Conservation (phyloP, 169 alveolate genomes). For the Plasmodium falciparum region DNA sequence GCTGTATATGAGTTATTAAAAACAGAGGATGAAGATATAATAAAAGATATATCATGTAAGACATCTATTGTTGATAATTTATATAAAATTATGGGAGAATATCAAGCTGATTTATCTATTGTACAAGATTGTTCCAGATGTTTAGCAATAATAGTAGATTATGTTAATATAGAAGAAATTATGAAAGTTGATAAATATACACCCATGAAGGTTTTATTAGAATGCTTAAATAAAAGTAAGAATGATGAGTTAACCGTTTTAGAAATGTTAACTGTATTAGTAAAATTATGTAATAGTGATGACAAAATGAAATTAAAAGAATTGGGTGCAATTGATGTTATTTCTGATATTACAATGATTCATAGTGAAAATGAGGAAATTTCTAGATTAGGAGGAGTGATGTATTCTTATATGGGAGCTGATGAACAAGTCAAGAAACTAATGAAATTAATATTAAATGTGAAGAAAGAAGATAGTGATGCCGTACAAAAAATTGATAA, state of each 20-base stretch:
- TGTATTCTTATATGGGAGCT: slow-evolving; percentile 92
- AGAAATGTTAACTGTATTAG: slow-evolving; percentile 81
- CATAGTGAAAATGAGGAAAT: slow-evolving; percentile 89
- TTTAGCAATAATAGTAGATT: slow-evolving; percentile 77
- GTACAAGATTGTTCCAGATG: slow-evolving; percentile 80
- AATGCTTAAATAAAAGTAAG: slow-evolving; percentile 85
- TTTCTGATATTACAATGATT: slow-evolving; percentile 90
- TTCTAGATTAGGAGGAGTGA: slow-evolving; percentile 89
- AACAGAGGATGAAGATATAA: slow-evolving; percentile 79
- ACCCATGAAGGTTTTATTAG: slow-evolving; percentile 80
- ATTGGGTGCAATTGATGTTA: slow-evolving; percentile 90
- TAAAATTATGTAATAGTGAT: slow-evolving; percentile 80
- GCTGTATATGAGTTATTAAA: slow-evolving; percentile 85
- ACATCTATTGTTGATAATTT: slow-evolving; percentile 79
- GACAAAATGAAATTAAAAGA: slow-evolving; percentile 85
- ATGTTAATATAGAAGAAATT: slow-evolving; percentile 52
- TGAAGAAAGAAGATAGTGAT: slow-evolving; percentile 86
- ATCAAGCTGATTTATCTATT: slow-evolving; percentile 77
- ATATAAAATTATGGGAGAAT: slow-evolving; percentile 79
- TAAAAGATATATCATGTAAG: slow-evolving; percentile 77
- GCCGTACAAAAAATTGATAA: slow-evolving; percentile 89
- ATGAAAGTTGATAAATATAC: slow-evolving; percentile 79
- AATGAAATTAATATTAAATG: slow-evolving; percentile 89
- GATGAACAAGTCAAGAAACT: slow-evolving; percentile 92
- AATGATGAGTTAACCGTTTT: slow-evolving; percentile 83